These are phyloP conservation scores for Pseudogymnoascus pannorum DNA, from an alignment of 2,329 filamentous ascomycete genomes.

Conservation along the genomic window DNA sequence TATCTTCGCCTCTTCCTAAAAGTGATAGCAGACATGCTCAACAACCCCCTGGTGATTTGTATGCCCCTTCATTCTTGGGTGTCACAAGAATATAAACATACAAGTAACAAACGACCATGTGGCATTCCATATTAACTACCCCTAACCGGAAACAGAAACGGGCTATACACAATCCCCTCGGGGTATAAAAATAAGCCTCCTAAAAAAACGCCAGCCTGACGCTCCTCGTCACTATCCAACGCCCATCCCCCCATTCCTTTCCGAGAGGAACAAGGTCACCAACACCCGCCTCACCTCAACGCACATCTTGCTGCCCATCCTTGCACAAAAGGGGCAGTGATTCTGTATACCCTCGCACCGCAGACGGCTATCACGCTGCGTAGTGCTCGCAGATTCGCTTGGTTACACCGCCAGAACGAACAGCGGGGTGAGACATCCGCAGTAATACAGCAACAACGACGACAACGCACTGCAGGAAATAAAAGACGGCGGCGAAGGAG, in stretches of 20 bases:
- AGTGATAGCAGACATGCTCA: neutral
- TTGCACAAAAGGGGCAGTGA: neutral
- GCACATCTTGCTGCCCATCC: neutral
- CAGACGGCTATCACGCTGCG: too few relatives aligned
- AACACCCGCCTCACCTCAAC: too few relatives aligned
- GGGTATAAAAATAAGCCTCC: neutral
- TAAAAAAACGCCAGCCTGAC: neutral
- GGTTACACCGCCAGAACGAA: neutral
- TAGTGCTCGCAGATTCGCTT: too few relatives aligned
- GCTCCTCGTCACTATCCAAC: neutral
- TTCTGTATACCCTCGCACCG: neutral
- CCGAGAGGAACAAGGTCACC: too few relatives aligned
- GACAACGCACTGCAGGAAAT: too few relatives aligned
- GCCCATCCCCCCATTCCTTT: neutral
- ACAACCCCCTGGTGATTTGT: neutral
- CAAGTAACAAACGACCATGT: neutral
- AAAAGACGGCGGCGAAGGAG: neutral
- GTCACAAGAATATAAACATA: neutral
- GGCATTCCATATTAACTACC: neutral
- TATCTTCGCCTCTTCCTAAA: too few relatives aligned
- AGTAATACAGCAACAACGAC: too few relatives aligned
- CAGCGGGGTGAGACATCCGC: neutral
- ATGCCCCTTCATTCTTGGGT: too few relatives aligned
- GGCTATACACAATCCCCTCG: neutral
- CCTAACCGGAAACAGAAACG: neutral